These are phyloP conservation scores for Saturnispora mendoncae DNA, from an alignment of 805 yeast species.

Conservation along the genomic window DNA sequence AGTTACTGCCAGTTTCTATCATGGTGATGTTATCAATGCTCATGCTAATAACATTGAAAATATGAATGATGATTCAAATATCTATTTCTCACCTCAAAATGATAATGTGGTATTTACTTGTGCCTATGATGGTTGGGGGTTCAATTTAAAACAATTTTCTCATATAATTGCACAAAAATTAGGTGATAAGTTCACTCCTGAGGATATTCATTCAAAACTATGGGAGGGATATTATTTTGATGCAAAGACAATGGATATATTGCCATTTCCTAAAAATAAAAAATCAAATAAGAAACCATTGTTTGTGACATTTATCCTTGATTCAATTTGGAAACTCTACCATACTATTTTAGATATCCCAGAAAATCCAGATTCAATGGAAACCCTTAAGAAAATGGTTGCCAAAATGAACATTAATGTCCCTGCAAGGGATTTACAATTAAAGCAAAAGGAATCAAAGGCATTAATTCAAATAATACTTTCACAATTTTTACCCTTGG, in stretches of 20 bases:
- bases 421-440: constrained; percentile 63
- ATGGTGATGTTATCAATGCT: constrained; percentile 88
- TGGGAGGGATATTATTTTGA: constrained; percentile 95
- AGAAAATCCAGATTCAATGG: constrained; percentile 54
- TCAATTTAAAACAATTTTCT: constrained; percentile 80
- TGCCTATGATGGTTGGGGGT: constrained; percentile 98
- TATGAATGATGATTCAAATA: constrained; percentile 70
- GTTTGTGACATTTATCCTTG: constrained; percentile 80
- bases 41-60: constrained; percentile 54
- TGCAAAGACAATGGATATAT: constrained; percentile 78
- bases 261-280: constrained; percentile 55
- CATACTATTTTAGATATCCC: constrained; percentile 38
- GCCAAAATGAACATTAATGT: constrained; percentile 60
- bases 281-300: constrained; percentile 62
- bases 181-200: constrained; percentile 65
- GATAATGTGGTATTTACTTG: constrained; percentile 86
- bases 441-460: constrained; percentile 55
- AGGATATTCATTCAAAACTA: constrained; percentile 69
- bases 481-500: constrained; percentile 92
- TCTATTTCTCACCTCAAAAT: constrained; percentile 79
- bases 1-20: constrained; percentile 84
- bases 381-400: constrained; percentile 66
- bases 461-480: constrained; percentile 55
- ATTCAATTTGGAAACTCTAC: constrained; percentile 88
- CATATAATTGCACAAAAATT: constrained; percentile 53